Evolutionary conservation across 2,329 filamentous ascomycete genomes (phyloP).

Genomic region (Chaetomium globosum): DNA sequence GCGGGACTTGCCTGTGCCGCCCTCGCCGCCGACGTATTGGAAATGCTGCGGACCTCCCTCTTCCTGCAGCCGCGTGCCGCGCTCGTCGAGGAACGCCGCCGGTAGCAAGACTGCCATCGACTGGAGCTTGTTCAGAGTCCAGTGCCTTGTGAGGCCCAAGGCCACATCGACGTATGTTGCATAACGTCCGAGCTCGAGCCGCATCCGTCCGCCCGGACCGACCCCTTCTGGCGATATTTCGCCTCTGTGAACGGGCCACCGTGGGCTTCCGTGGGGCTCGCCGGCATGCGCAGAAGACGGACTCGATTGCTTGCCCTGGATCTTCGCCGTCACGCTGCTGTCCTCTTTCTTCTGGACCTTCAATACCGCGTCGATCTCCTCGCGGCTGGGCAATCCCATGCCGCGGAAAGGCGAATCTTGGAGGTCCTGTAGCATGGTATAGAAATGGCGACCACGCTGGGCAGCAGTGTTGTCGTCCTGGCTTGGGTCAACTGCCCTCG

Average conservation of each 20-base stretch:
- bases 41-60: not conserved
- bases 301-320: not conserved
- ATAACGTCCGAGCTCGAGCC: not conserved
- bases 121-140: slow-evolving; percentile 11
- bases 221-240: not conserved
- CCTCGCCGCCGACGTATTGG: slow-evolving; percentile 4
- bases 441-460: too few species aligned
- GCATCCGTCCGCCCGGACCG: not conserved
- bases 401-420: slow-evolving; percentile 4
- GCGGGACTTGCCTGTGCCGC: not conserved
- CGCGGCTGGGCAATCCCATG: slow-evolving; percentile 1
- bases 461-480: too few species aligned
- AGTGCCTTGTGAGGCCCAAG: not conserved
- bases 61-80: slow-evolving; percentile 2
- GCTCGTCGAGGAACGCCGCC: slow-evolving; percentile 1
- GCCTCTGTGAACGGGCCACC: not conserved
- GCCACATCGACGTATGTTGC: not conserved
- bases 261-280: not conserved
- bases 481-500: too few species aligned
- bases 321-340: not conserved
- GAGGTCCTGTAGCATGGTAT: not conserved
- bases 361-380: slow-evolving; percentile 4
- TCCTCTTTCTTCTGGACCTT: not conserved
- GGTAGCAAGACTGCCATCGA: slow-evolving; percentile 6
- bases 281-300: not conserved